phyloP scores from a whole-genome alignment of 2,329 filamentous ascomycete genomes.

The Ophiocordyceps unilateralis region DNA sequence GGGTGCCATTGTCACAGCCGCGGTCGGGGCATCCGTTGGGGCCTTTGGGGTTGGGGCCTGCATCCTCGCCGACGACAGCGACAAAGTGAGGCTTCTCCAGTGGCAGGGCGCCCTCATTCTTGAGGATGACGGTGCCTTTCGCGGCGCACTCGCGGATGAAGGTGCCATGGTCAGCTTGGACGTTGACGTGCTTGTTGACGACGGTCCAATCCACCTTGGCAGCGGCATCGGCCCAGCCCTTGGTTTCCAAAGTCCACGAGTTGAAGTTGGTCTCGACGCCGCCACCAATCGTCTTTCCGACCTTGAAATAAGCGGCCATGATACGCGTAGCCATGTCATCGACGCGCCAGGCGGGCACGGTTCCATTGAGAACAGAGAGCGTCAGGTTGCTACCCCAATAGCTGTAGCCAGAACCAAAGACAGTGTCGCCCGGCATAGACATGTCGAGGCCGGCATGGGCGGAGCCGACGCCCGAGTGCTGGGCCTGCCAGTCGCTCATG shows the following conservation, averaged over 20 bases:
- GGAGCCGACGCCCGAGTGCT: conserved; percentile 49
- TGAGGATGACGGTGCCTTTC: conserved; percentile 73
- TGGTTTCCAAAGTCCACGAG: conserved; percentile 69
- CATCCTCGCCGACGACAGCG: conserved; percentile 68
- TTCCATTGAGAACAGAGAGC: conserved; percentile 74
- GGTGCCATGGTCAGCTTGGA: conserved; percentile 54
- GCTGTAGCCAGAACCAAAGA: conserved; percentile 53
- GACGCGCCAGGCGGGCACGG: conserved; percentile 68
- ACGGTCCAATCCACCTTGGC: conserved; percentile 44
- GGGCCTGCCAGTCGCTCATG: conserved; percentile 66
- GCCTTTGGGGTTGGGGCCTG: conserved; percentile 55
- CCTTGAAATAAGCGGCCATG: conserved; percentile 53
- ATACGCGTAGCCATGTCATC: conserved; percentile 88
- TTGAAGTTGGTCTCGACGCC: conserved; percentile 58
- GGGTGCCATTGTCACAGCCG: conserved; percentile 37
- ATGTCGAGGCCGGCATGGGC: conserved; percentile 66
- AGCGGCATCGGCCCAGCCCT: conserved; percentile 47
- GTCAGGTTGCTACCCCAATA: conserved; percentile 85
- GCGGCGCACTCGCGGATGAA: conserved; percentile 63
- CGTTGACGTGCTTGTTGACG: conserved; percentile 70
- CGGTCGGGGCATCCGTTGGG: conserved; percentile 66
- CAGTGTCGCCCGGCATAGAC: conserved; percentile 74
- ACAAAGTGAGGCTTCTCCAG: conserved; percentile 63
- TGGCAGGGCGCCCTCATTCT: conserved; percentile 64
- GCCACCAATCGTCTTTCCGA: conserved; percentile 32